These are phyloP conservation scores for Pogostemon cablin DNA, from an alignment of 257 asterid genomes.

Conservation along the genomic window DNA sequence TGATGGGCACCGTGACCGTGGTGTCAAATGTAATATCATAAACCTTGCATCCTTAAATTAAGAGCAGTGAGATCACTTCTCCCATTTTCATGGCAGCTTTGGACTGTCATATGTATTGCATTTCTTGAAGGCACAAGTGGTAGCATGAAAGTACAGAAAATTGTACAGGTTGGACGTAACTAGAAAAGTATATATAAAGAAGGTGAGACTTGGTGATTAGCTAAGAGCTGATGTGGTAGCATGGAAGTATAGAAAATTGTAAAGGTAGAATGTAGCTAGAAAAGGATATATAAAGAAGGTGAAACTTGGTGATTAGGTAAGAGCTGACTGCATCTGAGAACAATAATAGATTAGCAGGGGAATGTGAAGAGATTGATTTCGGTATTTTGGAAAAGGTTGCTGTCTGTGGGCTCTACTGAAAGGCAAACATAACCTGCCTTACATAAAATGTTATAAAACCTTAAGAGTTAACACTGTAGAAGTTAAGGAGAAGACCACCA, in stretches of 20 bases:
- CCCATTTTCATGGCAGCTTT: conserved; percentile 25
- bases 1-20: conserved; percentile 34
- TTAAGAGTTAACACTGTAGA: neutral
- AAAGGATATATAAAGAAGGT: conserved; percentile 26
- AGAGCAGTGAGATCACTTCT: conserved; percentile 20
- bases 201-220: too few species aligned
- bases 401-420: conserved; percentile 31
- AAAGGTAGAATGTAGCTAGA: conserved; percentile 17
- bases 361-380: conserved; percentile 23
- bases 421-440: conserved; percentile 5
- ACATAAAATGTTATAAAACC: neutral
- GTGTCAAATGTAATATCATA: neutral
- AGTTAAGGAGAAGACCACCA: conserved; percentile 16
- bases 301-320: conserved; percentile 28
- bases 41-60: conserved; percentile 6
- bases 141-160: conserved; percentile 24
- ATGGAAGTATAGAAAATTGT: conserved; percentile 25
- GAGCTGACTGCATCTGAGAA: conserved; percentile 34
- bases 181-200: neutral
- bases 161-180: conserved; percentile 23
- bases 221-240: neutral
- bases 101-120: conserved; percentile 11
- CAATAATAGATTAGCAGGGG: conserved; percentile 22
- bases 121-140: conserved; percentile 22
- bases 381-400: conserved; percentile 27